Percentiles rank a stretch among this genome's conserved stretches.
Evolutionary conservation across 306 rosid genomes (phyloP).

Genomic region (Citrullus amarus): DNA sequence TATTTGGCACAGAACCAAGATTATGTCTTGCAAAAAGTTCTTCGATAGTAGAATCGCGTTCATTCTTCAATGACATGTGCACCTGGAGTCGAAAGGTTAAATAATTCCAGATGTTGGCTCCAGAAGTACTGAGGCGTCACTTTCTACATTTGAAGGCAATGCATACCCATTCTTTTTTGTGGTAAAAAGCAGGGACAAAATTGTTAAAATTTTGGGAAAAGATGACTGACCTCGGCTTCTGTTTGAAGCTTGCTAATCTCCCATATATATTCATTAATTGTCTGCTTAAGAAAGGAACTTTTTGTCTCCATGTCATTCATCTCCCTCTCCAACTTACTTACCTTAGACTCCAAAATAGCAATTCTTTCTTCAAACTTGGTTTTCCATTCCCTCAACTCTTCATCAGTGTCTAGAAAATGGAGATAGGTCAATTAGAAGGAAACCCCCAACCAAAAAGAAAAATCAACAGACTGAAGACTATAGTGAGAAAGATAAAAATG

Average conservation of each 20-base stretch:
- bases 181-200: slow-evolving; percentile 10
- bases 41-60: slow-evolving; percentile 63
- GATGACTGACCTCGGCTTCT: slow-evolving; percentile 64
- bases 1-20: slow-evolving; percentile 60
- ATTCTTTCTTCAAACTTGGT: slow-evolving; percentile 68
- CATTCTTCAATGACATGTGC: slow-evolving; percentile 53
- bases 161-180: neutral
- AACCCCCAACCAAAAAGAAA: slow-evolving; percentile 1
- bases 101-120: slow-evolving; percentile 14
- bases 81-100: slow-evolving; percentile 44
- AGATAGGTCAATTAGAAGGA: slow-evolving; percentile 6
- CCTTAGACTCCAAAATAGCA: slow-evolving; percentile 35
- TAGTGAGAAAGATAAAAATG: neutral
- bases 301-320: slow-evolving; percentile 33
- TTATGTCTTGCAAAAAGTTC: slow-evolving; percentile 41
- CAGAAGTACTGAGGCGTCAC: neutral
- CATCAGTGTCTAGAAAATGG: slow-evolving; percentile 57
- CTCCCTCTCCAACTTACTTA: slow-evolving; percentile 67
- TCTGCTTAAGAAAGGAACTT: slow-evolving; percentile 26
- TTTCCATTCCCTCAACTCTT: slow-evolving; percentile 82
- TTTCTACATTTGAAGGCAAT: neutral
- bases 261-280: slow-evolving; percentile 27
- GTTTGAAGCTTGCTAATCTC: slow-evolving; percentile 65
- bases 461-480: neutral
- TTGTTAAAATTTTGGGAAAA: slow-evolving; percentile 7